phyloP scores from a whole-genome alignment of 208 protist genomes.

The Leishmania turanica region DNA sequence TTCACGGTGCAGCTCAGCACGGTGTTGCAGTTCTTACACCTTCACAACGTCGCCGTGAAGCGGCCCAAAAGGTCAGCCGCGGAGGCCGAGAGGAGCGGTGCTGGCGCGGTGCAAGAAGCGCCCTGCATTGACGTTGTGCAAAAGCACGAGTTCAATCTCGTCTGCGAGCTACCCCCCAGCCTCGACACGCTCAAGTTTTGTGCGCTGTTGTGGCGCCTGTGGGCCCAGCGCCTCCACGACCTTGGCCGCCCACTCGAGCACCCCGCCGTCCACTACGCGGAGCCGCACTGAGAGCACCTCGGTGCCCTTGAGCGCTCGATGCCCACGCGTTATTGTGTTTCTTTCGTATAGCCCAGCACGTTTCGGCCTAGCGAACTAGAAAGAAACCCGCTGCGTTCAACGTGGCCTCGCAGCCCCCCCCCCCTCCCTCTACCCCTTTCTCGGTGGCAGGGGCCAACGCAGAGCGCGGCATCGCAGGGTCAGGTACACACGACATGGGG shows the following conservation, averaged over 20 bases:
- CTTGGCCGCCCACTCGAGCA: constrained; percentile 32
- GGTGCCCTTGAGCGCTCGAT: background rate
- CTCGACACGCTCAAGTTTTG: constrained; percentile 38
- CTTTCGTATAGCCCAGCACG: background rate
- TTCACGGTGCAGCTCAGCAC: constrained; percentile 50
- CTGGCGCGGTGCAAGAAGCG: constrained; percentile 2
- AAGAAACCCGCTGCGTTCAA: background rate
- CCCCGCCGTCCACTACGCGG: constrained; percentile 32
- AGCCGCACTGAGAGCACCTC: constrained; percentile 31
- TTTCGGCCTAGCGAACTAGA: background rate
- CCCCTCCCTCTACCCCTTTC: background rate
- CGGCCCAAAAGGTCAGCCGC: constrained; percentile 20
- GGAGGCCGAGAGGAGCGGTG: background rate
- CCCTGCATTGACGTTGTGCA: constrained; percentile 31
- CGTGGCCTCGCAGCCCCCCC: background rate
- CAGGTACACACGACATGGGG: too few species aligned
- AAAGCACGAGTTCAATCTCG: constrained; percentile 29
- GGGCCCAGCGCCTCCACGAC: constrained; percentile 22
- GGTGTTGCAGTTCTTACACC: constrained; percentile 58
- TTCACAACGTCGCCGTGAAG: constrained; percentile 42
- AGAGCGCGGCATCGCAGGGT: background rate
- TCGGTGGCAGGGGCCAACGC: background rate
- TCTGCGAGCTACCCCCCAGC: constrained; percentile 21
- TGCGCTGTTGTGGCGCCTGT: constrained; percentile 36
- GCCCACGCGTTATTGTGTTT: background rate